Evolutionary conservation across 1,284 basidiomycete species (phyloP), one percentile per base, ranked within the genome.

Genomic region (Microbotryum intermedium): DNA sequence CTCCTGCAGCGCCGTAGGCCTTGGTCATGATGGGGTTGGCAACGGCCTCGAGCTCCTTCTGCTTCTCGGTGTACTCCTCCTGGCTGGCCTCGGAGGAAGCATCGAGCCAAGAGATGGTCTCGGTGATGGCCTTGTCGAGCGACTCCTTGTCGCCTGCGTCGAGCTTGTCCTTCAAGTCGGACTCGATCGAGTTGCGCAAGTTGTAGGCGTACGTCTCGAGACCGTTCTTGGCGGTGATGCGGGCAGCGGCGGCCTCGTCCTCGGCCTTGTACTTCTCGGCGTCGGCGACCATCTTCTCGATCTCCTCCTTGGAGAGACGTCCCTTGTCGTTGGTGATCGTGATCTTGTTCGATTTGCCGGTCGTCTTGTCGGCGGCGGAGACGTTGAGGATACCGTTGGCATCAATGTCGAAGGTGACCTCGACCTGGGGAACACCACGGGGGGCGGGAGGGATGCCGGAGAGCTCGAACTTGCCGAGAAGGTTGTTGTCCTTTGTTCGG

Each of bases 251-350:
- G n/a, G 73, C 77, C 62, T 74, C 76, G 69, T 77, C 76, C 80
- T 74, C 77, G 80, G 83, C 80, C 79, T 87, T 90, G 82, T 90
- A 94, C 78, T 90, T 87, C 90, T 57, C 56, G 30, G 56, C 56
- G 57, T 76, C 74, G 61, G 68, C 64, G 61, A 97, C 86, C 94
- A 98, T 97, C 75, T 89, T 86, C 79, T 97, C 93, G 69, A 97
- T 97, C 78, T 97, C 93, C 77, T 97, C 93, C 82, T 94, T 94
- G 72, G 89, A 92, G 60, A 98, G 81, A 78, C 94, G 92, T 59
- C 94, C 94, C 82, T 97, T 95, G 82, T 95, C 91, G 78, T 97
- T 97, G 75, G 90, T 94, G 80, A 97, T 95, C 71, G 90, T 95
- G 49, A 72, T 69, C 69, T 74, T 74, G 78, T 87, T 90, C 60